These are phyloP conservation scores for Backusella tarrabulga DNA, from an alignment of 192 early-diverging fungal genomes.

Conservation along the genomic window DNA sequence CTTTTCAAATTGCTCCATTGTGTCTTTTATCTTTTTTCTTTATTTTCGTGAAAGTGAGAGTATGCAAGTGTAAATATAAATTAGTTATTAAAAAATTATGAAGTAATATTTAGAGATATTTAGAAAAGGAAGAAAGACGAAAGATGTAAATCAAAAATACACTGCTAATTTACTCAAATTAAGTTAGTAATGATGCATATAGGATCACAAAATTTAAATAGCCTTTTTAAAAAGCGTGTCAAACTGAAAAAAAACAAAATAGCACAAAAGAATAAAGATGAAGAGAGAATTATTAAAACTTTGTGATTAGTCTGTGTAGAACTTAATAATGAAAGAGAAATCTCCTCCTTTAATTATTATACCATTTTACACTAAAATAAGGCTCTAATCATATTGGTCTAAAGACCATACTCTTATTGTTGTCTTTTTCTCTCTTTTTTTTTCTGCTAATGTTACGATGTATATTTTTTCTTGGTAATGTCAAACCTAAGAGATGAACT, in stretches of 20 bases:
- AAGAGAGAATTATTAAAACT: neutral
- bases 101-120: neutral
- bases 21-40: neutral
- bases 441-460: neutral
- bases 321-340: neutral
- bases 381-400: neutral
- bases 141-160: neutral
- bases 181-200: neutral
- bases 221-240: neutral
- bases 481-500: neutral
- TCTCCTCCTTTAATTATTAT: neutral
- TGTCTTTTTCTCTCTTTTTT: neutral
- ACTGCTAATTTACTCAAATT: neutral
- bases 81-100: neutral
- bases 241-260: neutral
- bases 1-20: slow-evolving; percentile 7
- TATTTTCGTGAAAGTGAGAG: neutral
- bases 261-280: neutral
- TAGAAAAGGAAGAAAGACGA: neutral
- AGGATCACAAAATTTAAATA: neutral
- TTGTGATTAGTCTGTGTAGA: neutral
- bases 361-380: neutral
- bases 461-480: neutral
- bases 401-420: neutral
- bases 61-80: neutral